Evolutionary conservation across 345 rosid species (phyloP), one percentile per base, ranked within the genome.

Genomic region (Citrus reticulata): DNA sequence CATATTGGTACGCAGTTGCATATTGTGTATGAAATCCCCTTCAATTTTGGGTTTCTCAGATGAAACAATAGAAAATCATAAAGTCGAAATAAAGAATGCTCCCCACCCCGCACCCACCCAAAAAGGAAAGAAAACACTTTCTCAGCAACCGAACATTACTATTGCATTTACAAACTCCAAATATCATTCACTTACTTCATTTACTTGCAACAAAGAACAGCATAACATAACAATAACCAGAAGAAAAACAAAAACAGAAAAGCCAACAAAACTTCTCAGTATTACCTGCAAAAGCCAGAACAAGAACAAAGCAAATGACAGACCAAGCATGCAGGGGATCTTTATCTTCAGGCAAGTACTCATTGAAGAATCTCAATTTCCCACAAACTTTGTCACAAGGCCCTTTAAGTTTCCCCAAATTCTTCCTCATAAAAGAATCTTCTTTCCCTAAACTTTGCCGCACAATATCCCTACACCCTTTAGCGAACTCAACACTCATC

Each of bases 321-420:
- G 86, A 87, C 90, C 86, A 90, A 25, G 84, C 89, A 81, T 86
- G 91, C 63, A 82, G 14, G 9, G 92, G 95, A 74, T 90, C 87
- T 83, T 86, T 91, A 78, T 90, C 95, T 83, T 91, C 95, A 22
- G 95, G 95, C 80, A 91, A 78, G 77, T 82, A 86, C 54, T 90
- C 84, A 69, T 85, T 85, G 67, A 88, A 82, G 25, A 77, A 64
- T 65, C 60, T 73, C 49, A 91, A 81, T 78, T 74, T 86, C 83
- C 76, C 76, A 54, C 79, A 57, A 67, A 80, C 73, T 71, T 40
- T 79, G 35, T 71, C 79, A 46, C 72, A 80, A 27, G 84, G 85
- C 59, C 75, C 79, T 76, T 81, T 81, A 59, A 84, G 69, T 82
- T 73, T 87, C 69, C 78, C 76, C 22, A 90, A 82, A 65, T 82